Evolutionary conservation across 495 filamentous ascomycete species (phyloP).

Genomic region (Annulohypoxylon bovei): DNA sequence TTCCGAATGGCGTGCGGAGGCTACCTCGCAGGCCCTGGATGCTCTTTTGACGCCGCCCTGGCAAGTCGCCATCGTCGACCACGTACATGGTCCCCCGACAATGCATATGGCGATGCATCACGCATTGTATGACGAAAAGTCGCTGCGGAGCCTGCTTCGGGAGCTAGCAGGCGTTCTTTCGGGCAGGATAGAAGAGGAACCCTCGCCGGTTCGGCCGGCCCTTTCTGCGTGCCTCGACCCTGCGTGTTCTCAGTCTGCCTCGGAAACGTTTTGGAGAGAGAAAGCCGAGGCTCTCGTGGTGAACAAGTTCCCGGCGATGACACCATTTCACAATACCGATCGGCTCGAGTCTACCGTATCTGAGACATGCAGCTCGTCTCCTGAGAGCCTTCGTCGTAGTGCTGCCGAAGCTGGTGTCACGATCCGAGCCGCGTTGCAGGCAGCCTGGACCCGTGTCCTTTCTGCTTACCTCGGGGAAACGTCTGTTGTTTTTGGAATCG

Average conservation of each 20-base stretch:
- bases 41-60: constrained; percentile 43
- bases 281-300: constrained; percentile 61
- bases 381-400: constrained; percentile 59
- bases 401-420: constrained; percentile 68
- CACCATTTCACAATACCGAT: constrained; percentile 62
- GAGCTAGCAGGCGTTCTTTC: constrained; percentile 56
- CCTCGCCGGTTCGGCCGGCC: constrained; percentile 49
- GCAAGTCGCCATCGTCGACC: constrained; percentile 41
- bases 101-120: constrained; percentile 68
- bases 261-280: constrained; percentile 69
- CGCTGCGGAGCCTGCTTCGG: constrained; percentile 67
- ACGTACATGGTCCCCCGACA: constrained; percentile 45
- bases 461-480: constrained; percentile 76
- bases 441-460: constrained; percentile 77
- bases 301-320: constrained; percentile 75
- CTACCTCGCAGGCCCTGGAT: constrained; percentile 14
- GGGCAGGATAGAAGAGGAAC: not conserved
- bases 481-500: constrained; percentile 75
- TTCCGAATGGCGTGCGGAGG: constrained; percentile 46
- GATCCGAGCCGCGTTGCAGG: constrained; percentile 74
- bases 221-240: constrained; percentile 64
- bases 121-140: constrained; percentile 81
- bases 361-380: constrained; percentile 48
- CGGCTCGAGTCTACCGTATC: constrained; percentile 52
- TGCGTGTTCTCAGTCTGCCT: constrained; percentile 44